Evolutionary conservation across 2,329 filamentous ascomycete species (phyloP).

Genomic region (Scedosporium dehoogii): DNA sequence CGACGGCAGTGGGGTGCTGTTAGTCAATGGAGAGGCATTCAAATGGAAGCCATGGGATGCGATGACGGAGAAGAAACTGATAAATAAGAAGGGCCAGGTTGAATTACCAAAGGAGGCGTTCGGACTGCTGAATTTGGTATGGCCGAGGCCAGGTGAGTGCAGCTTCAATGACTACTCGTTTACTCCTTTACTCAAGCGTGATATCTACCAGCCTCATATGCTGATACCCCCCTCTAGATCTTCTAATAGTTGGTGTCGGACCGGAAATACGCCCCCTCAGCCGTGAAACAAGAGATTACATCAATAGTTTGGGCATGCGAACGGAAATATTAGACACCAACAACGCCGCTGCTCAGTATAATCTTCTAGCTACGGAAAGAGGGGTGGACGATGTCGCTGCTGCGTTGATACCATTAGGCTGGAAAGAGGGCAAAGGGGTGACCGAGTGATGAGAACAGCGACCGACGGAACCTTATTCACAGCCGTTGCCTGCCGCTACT

Average conservation of each 20-base stretch:
- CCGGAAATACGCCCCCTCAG: conserved; percentile 65
- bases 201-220: neutral
- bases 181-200: neutral
- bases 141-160: conserved; percentile 74
- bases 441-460: neutral
- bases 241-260: conserved; percentile 83
- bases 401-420: conserved; percentile 77
- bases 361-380: conserved; percentile 86
- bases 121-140: conserved; percentile 66
- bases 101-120: conserved; percentile 63
- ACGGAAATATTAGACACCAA: conserved; percentile 86
- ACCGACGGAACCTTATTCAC: neutral
- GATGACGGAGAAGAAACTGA: conserved; percentile 36
- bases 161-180: neutral
- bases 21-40: conserved; percentile 83
- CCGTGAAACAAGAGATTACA: conserved; percentile 58
- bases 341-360: conserved; percentile 92
- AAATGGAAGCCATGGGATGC: conserved; percentile 73
- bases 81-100: conserved; percentile 74
- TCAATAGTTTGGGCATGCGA: conserved; percentile 71
- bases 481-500: neutral
- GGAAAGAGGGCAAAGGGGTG: conserved; percentile 52
- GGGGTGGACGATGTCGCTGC: conserved; percentile 79
- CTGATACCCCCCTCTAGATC: conserved; percentile 42
- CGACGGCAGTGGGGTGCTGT: conserved; percentile 61